phyloP scores from a whole-genome alignment of 768 basidiomycete species.

The Pleurotus citrinopileatus region DNA sequence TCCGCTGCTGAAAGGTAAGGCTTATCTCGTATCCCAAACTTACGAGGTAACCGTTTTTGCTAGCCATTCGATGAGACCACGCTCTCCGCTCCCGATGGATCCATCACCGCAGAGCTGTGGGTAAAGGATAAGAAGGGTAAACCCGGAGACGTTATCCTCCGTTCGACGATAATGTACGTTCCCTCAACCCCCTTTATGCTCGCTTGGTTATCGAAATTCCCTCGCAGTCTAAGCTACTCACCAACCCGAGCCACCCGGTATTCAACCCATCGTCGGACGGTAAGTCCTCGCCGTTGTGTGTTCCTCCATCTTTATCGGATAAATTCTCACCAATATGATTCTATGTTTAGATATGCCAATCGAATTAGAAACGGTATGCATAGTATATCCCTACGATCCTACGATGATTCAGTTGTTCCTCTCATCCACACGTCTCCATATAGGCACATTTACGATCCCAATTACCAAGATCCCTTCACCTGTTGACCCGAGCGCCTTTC shows the following conservation, averaged over 20 bases:
- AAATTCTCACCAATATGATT: background rate
- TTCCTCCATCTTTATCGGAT: background rate
- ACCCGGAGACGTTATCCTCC: conserved; percentile 51
- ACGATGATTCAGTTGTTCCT: background rate
- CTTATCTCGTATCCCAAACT: too few relatives aligned
- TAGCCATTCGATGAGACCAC: conserved; percentile 49
- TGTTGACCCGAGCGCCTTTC: conserved; percentile 41
- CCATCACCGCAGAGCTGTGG: conserved; percentile 55
- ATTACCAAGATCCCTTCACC: conserved; percentile 43
- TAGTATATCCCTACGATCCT: background rate
- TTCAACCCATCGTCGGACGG: conserved; percentile 40
- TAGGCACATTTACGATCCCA: conserved; percentile 53
- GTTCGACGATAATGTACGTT: conserved; percentile 51
- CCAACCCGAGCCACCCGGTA: conserved; percentile 45
- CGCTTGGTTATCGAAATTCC: background rate
- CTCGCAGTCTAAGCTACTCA: conserved; percentile 33
- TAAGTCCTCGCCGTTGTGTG: conserved; percentile 14
- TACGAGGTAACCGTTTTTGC: too few relatives aligned
- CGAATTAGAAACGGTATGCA: conserved; percentile 46
- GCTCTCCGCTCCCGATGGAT: conserved; percentile 49
- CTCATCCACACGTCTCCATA: background rate
- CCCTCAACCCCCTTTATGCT: background rate
- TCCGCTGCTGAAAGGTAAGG: too few relatives aligned
- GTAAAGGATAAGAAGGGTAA: conserved; percentile 49
- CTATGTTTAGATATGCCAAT: conserved; percentile 41